Evolutionary conservation across 371 early-diverging fungal genomes (phyloP), one percentile per base, ranked within the genome.

Genomic region (Syncephalastrum sp.): DNA sequence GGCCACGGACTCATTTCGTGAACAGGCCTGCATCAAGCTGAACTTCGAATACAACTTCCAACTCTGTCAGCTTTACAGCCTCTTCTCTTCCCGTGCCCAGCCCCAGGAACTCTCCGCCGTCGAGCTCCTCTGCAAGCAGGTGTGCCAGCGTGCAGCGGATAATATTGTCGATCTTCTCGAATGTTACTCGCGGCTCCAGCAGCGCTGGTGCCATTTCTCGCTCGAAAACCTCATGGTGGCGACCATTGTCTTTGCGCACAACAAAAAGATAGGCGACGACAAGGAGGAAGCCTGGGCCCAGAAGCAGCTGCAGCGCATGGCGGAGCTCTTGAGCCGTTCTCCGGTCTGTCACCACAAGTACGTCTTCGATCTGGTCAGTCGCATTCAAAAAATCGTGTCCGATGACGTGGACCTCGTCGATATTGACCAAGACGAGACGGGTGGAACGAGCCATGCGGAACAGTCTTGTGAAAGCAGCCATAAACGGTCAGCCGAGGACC

Each of bases 141-240:
- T 57, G 14, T 68, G 69, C 50, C 24, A 54, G 6, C 54, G 42
- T 2, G 64, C 64, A 23, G 69, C 69, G 6, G 64, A 68, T 44
- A 56, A 56, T 3, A 68, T 68, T 13, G 61, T 61, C 2, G 69
- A 68, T 29, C 42, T 68, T 8, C 47, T 68, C 3, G 69, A 61
- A 17, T 64, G 64, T 47, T 68, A 56, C 50, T 33, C 62, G 14
- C 64, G 58, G 19, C 23, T 68, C 19, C 48, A 64, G n/a, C 69
- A 68, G 27, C 59, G 55, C n/a, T 68, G 69, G 69, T 68, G 69
- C 25, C 69, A 68, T 38, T 68, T 68, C 41, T 64, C 69, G 15
- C 47, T 68, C 17, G 69, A 61, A 15, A 61, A 56, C 3, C 29
- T 61, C 12, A 61, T 68, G 56, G 54, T 64, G 27, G 60, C 64